phyloP scores from a whole-genome alignment of 352 stramenopile genomes.

The Phytophthora pistaciae region DNA sequence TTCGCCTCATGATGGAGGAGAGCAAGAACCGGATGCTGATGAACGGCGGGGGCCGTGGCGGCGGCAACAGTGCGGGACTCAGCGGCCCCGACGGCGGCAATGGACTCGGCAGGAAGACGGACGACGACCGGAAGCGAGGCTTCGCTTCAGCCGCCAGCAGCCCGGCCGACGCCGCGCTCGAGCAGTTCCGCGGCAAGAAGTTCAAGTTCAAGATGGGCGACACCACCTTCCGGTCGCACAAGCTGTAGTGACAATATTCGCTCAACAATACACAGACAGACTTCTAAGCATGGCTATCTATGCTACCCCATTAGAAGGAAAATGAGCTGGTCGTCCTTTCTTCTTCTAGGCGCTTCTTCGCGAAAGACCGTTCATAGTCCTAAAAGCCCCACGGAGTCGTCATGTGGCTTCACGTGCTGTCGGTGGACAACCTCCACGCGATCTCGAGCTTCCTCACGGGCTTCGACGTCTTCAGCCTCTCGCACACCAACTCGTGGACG shows the following conservation, averaged over 20 bases:
- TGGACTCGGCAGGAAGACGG: slow-evolving; percentile 27
- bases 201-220: slow-evolving; percentile 89
- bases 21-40: slow-evolving; percentile 71
- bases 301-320: neutral
- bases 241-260: slow-evolving; percentile 55
- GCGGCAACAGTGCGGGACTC: slow-evolving; percentile 13
- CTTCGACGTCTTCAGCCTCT: slow-evolving; percentile 27
- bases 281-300: too few species aligned
- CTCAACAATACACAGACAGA: slow-evolving; percentile 7
- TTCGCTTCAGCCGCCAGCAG: slow-evolving; percentile 38
- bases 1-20: slow-evolving; percentile 87
- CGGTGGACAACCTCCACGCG: slow-evolving; percentile 13
- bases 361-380: neutral
- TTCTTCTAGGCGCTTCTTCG: neutral
- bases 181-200: slow-evolving; percentile 87
- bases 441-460: slow-evolving; percentile 23
- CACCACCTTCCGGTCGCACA: slow-evolving; percentile 81
- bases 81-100: slow-evolving; percentile 23
- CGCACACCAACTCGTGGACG: slow-evolving; percentile 17
- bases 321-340: slow-evolving; percentile 1
- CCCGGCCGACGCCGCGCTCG: slow-evolving; percentile 53
- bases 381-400: neutral
- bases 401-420: slow-evolving; percentile 16
- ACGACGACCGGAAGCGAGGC: slow-evolving; percentile 51
- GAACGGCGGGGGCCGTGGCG: slow-evolving; percentile 31